phyloP scores from a whole-genome alignment of 495 filamentous ascomycete species.

The Hypoxylon subgilvum region DNA sequence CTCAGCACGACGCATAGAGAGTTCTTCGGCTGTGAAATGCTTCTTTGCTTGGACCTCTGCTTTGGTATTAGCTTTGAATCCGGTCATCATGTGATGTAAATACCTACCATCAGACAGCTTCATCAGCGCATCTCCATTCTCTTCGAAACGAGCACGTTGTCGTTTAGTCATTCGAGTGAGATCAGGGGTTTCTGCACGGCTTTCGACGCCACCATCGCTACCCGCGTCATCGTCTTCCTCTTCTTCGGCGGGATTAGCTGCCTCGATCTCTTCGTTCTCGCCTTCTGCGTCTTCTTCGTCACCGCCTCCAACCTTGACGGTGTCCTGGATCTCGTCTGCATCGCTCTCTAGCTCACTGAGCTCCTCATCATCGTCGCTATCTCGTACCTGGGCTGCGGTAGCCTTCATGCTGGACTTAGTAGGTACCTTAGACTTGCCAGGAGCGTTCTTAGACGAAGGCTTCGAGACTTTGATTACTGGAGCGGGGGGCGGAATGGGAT shows the following conservation, averaged over 20 bases:
- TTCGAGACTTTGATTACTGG: slow-evolving; percentile 55
- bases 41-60: slow-evolving; percentile 93
- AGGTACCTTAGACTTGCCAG: slow-evolving; percentile 36
- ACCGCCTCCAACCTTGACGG: slow-evolving; percentile 46
- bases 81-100: background rate
- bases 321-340: slow-evolving; percentile 57
- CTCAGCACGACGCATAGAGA: slow-evolving; percentile 91
- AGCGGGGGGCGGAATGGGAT: slow-evolving; percentile 43
- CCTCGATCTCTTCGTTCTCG: slow-evolving; percentile 67
- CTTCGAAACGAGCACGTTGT: slow-evolving; percentile 76
- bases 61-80: slow-evolving; percentile 11
- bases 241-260: slow-evolving; percentile 59
- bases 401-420: slow-evolving; percentile 35
- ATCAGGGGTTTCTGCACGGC: slow-evolving; percentile 73
- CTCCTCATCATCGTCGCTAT: slow-evolving; percentile 56
- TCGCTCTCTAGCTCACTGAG: slow-evolving; percentile 57
- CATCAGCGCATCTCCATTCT: slow-evolving; percentile 62
- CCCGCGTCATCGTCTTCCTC: slow-evolving; percentile 71
- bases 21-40: slow-evolving; percentile 88
- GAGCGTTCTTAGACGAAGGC: slow-evolving; percentile 34
- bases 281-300: slow-evolving; percentile 62
- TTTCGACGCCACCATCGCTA: slow-evolving; percentile 67
- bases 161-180: slow-evolving; percentile 85
- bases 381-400: slow-evolving; percentile 33
- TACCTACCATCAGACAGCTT: slow-evolving; percentile 76